Evolutionary conservation across 768 basidiomycete genomes (phyloP).

Genomic region (Phanerodontia chrysosporium): DNA sequence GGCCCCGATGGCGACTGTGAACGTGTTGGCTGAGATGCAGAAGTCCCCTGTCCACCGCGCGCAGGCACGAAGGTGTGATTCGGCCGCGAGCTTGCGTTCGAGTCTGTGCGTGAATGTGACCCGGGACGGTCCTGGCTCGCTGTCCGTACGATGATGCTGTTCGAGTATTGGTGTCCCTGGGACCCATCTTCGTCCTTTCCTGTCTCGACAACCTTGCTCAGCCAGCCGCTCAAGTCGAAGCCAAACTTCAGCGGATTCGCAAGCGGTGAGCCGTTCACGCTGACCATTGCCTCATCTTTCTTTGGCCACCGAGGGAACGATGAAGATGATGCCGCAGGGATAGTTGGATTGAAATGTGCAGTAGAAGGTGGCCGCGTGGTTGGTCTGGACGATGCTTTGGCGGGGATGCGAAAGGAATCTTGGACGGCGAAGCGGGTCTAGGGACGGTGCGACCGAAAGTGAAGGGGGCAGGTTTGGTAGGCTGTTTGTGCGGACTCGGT

Average conservation of each 20-base stretch:
- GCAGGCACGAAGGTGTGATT: background rate
- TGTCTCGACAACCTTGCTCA: slow-evolving; percentile 31
- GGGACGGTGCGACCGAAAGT: slow-evolving; percentile 28
- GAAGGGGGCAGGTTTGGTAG: slow-evolving; percentile 18
- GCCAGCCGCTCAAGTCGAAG: slow-evolving; percentile 47
- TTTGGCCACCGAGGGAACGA: slow-evolving; percentile 58
- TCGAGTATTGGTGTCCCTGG: slow-evolving; percentile 30
- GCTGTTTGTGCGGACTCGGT: slow-evolving; percentile 32
- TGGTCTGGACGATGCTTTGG: slow-evolving; percentile 15
- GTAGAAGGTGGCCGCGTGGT: slow-evolving; percentile 46
- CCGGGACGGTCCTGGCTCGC: slow-evolving; percentile 24
- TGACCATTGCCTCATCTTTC: slow-evolving; percentile 73
- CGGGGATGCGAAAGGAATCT: slow-evolving; percentile 27
- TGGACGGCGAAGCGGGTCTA: slow-evolving; percentile 49
- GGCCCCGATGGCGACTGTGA: slow-evolving; percentile 6
- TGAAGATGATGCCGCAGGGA: slow-evolving; percentile 33
- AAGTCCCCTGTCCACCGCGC: background rate
- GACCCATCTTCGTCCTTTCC: slow-evolving; percentile 22
- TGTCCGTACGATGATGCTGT: slow-evolving; percentile 35
- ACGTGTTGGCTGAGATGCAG: background rate
- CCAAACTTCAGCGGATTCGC: slow-evolving; percentile 74
- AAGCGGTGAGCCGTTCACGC: slow-evolving; percentile 79
- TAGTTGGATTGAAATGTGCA: slow-evolving; percentile 67
- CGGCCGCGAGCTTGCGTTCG: slow-evolving; percentile 23
- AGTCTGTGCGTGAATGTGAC: slow-evolving; percentile 41